Percentiles rank a stretch among this genome's conserved stretches.
Conservation (phyloP, 2,329 filamentous ascomycete genomes). For the Monilinia fructigena region DNA sequence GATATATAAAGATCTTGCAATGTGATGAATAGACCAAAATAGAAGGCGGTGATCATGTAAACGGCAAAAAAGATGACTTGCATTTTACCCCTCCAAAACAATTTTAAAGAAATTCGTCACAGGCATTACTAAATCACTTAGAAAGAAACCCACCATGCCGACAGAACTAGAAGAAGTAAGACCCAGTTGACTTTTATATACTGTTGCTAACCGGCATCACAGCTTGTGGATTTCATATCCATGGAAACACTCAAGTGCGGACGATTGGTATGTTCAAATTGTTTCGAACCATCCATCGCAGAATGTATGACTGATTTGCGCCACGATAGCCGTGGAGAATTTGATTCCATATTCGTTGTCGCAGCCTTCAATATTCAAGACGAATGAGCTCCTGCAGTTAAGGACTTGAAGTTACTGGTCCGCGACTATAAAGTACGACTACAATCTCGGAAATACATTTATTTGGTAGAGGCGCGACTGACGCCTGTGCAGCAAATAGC, state of each 20-base stretch:
- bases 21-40: too few species aligned
- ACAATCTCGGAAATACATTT: not conserved
- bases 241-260: conserved; percentile 88
- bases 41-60: conserved; percentile 4
- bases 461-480: conserved; percentile 19
- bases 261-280: conserved; percentile 60
- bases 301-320: conserved; percentile 29
- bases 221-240: conserved; percentile 94
- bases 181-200: not conserved
- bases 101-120: conserved; percentile 17
- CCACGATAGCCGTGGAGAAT: conserved; percentile 69
- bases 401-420: conserved; percentile 82
- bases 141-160: conserved; percentile 53
- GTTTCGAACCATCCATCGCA: not conserved
- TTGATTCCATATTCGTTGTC: conserved; percentile 76
- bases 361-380: conserved; percentile 81
- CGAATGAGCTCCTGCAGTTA: conserved; percentile 70
- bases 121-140: conserved; percentile 7
- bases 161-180: conserved; percentile 73
- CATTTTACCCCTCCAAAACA: conserved; percentile 21
- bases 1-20: not conserved
- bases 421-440: conserved; percentile 73
- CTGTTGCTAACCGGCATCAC: conserved; percentile 25
- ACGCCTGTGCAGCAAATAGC: conserved; percentile 66
- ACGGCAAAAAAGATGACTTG: conserved; percentile 15